These are phyloP conservation scores for Pythium sp. DNA, from an alignment of 352 stramenopile species.

Conservation along the genomic window DNA sequence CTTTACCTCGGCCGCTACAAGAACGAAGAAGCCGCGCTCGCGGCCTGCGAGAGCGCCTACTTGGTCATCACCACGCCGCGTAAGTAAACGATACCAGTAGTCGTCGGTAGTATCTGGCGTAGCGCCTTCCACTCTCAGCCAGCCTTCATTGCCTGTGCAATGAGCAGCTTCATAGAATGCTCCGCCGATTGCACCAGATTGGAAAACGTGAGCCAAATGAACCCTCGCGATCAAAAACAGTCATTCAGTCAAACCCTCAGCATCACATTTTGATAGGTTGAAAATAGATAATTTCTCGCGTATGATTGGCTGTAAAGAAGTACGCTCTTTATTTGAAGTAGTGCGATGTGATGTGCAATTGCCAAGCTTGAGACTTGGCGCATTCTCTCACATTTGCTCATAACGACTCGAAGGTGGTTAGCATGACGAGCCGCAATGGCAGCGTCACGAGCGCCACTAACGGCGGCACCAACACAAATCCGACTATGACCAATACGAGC, in stretches of 20 bases:
- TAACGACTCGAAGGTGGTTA: background rate
- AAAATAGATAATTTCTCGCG: background rate
- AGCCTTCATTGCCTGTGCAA: too few species aligned
- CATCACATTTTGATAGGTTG: background rate
- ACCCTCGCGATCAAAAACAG: too few species aligned
- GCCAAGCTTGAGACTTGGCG: background rate
- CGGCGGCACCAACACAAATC: background rate
- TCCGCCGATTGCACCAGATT: background rate
- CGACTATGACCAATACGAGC: background rate
- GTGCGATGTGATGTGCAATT: background rate
- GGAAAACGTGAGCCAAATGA: background rate
- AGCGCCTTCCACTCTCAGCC: too few species aligned
- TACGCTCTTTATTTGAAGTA: background rate
- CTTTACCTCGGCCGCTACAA: constrained; percentile 69
- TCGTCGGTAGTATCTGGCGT: too few species aligned
- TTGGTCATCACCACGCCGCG: constrained; percentile 53
- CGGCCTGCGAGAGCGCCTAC: constrained; percentile 58
- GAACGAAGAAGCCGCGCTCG: constrained; percentile 54
- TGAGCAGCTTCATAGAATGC: too few species aligned
- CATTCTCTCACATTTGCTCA: too few species aligned
- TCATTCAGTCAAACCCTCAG: too few species aligned
- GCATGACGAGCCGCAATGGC: background rate
- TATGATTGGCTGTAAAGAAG: background rate
- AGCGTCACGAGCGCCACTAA: background rate
- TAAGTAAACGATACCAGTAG: constrained; percentile 24